Evolutionary conservation across 192 early-diverging fungal species (phyloP).

Genomic region (Gamsiella multidivaricata): DNA sequence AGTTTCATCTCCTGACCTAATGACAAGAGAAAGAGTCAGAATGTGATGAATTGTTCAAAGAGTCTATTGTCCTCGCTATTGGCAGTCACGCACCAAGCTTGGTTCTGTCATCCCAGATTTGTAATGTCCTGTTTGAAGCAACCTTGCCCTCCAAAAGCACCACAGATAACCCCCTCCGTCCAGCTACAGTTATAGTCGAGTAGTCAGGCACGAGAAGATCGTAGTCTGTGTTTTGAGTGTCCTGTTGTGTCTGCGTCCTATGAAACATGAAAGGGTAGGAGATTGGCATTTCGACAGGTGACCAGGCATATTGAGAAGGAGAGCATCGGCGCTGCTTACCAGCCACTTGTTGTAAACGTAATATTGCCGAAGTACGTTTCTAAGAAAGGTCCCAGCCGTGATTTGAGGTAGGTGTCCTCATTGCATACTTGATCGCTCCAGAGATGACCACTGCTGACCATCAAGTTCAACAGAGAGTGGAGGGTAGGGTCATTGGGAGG

Average conservation of each 20-base stretch:
- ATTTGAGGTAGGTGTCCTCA: constrained; percentile 9
- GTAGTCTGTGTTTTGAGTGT: constrained; percentile 8
- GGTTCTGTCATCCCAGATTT: constrained; percentile 19
- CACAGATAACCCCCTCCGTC: constrained; percentile 14
- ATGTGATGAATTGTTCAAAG: background rate
- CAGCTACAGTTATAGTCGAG: constrained; percentile 11
- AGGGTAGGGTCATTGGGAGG: background rate
- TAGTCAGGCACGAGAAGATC: constrained; percentile 18
- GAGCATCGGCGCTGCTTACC: background rate
- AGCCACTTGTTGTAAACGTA: constrained; percentile 8
- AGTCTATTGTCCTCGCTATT: background rate
- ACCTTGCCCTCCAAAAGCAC: constrained; percentile 20
- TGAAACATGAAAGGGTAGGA: background rate
- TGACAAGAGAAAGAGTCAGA: background rate
- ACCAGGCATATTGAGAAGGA: background rate
- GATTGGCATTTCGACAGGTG: background rate
- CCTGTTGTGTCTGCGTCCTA: constrained; percentile 15
- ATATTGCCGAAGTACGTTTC: constrained; percentile 8
- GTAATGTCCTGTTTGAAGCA: constrained; percentile 13
- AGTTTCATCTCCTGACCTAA: constrained; percentile 26
- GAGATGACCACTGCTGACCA: constrained; percentile 5
- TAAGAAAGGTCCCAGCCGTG: constrained; percentile 7
- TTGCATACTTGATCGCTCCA: constrained; percentile 9
- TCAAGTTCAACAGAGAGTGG: constrained; percentile 11
- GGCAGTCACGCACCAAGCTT: background rate